A percentile compares a stretch with the other conserved stretches of the same genome.
phyloP scores from a whole-genome alignment of 441 rosid genomes.

The Gossypium trilobum region DNA sequence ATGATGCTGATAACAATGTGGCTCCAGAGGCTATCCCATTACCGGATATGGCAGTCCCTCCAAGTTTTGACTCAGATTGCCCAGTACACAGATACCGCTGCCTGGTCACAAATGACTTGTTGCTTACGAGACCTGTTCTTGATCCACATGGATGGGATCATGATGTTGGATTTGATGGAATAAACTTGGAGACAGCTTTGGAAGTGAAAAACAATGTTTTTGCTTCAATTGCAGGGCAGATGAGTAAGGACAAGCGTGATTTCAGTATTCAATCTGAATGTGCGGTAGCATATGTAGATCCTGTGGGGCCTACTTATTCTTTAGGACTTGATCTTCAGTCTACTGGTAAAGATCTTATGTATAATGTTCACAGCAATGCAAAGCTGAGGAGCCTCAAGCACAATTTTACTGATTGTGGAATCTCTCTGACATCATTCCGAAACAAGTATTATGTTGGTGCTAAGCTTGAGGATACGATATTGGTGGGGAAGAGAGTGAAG shows the following conservation, averaged over 20 bases:
- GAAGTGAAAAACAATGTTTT: constrained; percentile 39
- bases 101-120: constrained; percentile 46
- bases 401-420: constrained; percentile 52
- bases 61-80: constrained; percentile 65
- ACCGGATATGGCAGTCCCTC: constrained; percentile 76
- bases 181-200: constrained; percentile 62
- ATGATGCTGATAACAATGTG: constrained; percentile 26
- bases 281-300: constrained; percentile 45
- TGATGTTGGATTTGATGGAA: constrained; percentile 84
- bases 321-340: constrained; percentile 69
- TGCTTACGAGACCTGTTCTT: constrained; percentile 72
- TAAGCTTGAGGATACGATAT: constrained; percentile 62
- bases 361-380: constrained; percentile 45
- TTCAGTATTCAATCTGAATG: constrained; percentile 72
- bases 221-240: constrained; percentile 63
- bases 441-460: constrained; percentile 56
- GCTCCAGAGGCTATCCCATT: constrained; percentile 47
- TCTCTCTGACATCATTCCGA: constrained; percentile 51
- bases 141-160: constrained; percentile 96
- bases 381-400: constrained; percentile 53
- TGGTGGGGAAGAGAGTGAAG: constrained; percentile 64
- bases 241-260: constrained; percentile 68
- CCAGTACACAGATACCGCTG: constrained; percentile 59
- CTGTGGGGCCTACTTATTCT: constrained; percentile 42
- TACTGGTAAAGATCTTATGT: constrained; percentile 63